phyloP scores from a whole-genome alignment of 495 filamentous ascomycete genomes.

The Paragyromitra xinjiangensis region DNA sequence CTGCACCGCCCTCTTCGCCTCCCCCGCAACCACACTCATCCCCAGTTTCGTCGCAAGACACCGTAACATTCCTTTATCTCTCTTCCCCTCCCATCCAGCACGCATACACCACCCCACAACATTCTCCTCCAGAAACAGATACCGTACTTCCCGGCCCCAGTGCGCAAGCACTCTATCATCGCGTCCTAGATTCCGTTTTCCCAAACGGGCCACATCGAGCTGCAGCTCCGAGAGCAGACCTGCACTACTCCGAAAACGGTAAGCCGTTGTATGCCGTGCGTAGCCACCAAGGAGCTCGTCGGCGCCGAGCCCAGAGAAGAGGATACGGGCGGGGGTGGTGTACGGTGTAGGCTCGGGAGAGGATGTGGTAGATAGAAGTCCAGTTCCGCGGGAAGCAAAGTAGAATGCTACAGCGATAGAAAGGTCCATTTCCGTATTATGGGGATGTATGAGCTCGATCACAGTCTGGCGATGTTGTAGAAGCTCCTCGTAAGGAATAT shows the following conservation, averaged over 20 bases:
- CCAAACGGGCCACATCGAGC: constrained; percentile 84
- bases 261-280: constrained; percentile 81
- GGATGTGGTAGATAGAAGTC: constrained; percentile 59
- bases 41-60: constrained; percentile 79
- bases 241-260: constrained; percentile 63
- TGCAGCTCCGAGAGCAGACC: constrained; percentile 84
- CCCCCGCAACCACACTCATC: constrained; percentile 72
- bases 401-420: constrained; percentile 95
- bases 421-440: constrained; percentile 98
- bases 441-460: constrained; percentile 81
- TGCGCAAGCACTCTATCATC: constrained; percentile 91
- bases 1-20: constrained; percentile 94
- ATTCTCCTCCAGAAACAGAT: constrained; percentile 88
- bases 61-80: constrained; percentile 83
- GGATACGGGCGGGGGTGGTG: constrained; percentile 76
- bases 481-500: constrained; percentile 82
- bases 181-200: constrained; percentile 90
- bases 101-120: constrained; percentile 82
- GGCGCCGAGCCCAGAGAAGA: constrained; percentile 91
- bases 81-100: constrained; percentile 68
- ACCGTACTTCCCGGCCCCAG: constrained; percentile 91
- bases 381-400: constrained; percentile 85
- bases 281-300: constrained; percentile 98
- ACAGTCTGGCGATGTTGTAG: constrained; percentile 73
- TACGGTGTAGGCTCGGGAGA: constrained; percentile 61